Evolutionary conservation across 83 land plant genomes (phyloP).

Genomic region (Thuja plicata): DNA sequence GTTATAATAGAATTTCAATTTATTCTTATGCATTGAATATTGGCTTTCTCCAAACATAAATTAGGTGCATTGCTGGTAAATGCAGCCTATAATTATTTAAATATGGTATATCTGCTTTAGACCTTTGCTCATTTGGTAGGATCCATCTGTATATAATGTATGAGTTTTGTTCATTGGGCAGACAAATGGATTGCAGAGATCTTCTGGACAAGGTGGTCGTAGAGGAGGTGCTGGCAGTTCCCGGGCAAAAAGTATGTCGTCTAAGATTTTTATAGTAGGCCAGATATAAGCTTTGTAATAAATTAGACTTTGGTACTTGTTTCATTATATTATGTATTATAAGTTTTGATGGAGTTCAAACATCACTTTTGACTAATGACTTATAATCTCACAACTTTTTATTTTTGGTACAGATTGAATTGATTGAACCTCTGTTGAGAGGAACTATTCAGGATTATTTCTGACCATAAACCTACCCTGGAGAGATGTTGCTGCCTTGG

Average conservation of each 20-base stretch:
- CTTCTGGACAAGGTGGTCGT: constrained; percentile 7
- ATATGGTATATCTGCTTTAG: not conserved
- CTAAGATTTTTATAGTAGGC: not conserved
- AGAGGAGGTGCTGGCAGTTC: not conserved
- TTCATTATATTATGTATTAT: not conserved
- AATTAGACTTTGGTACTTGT: not conserved
- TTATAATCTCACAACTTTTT: not conserved
- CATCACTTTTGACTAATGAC: not conserved
- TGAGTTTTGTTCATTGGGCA: not conserved
- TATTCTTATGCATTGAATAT: not conserved
- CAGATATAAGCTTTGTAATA: not conserved
- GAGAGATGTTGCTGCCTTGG: constrained; percentile 3
- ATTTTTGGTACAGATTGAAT: constrained; percentile 2
- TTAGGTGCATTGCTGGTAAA: not conserved
- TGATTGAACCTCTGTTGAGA: not conserved
- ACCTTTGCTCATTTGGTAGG: not conserved
- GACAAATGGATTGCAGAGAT: not conserved
- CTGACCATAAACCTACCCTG: not conserved
- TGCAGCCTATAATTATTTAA: not conserved
- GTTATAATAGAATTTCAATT: not conserved
- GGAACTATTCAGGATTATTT: not conserved
- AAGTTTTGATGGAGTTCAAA: not conserved
- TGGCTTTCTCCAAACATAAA: not conserved
- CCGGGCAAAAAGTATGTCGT: not conserved
- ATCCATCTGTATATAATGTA: not conserved